Evolutionary conservation across 1,284 basidiomycete genomes (phyloP).

Genomic region (Farysia itapuensis): DNA sequence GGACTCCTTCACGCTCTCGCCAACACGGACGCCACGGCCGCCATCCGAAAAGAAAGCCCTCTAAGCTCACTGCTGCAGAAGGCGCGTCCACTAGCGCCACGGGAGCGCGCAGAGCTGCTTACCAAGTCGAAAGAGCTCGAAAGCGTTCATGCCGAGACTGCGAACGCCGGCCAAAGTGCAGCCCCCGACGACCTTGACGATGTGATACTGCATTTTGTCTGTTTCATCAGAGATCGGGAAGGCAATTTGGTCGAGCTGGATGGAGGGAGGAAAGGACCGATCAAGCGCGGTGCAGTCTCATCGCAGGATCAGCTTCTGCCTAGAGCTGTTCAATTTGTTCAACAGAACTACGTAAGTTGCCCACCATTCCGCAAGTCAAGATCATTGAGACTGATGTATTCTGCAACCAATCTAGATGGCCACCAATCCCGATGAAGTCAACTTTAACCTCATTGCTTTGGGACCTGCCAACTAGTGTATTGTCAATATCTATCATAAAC

Average conservation of each 20-base stretch:
- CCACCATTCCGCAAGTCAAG: too few species aligned
- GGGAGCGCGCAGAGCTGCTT: conserved; percentile 27
- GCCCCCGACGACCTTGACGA: conserved; percentile 52
- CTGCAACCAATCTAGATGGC: too few species aligned
- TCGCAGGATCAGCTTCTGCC: conserved; percentile 34
- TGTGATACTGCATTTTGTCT: conserved; percentile 58
- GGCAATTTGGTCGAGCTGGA: conserved; percentile 56
- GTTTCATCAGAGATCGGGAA: conserved; percentile 47
- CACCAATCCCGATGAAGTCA: conserved; percentile 44
- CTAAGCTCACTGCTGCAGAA: conserved; percentile 41
- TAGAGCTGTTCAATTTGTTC: conserved; percentile 40
- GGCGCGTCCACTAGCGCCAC: conserved; percentile 21
- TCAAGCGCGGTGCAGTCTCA: conserved; percentile 35
- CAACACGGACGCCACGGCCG: conserved; percentile 42
- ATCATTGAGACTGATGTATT: too few species aligned
- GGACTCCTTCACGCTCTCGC: conserved; percentile 57
- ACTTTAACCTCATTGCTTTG: conserved; percentile 57
- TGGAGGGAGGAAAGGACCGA: conserved; percentile 49
- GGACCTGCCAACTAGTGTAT: conserved; percentile 7
- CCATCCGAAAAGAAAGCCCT: conserved; percentile 34
- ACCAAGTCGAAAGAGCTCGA: conserved; percentile 34
- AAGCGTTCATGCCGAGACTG: conserved; percentile 43
- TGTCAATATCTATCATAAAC: conserved; percentile 5
- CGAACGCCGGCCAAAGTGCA: conserved; percentile 47
- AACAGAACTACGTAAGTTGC: conserved; percentile 46